These are phyloP conservation scores for Colletotrichum cordylinicola DNA, from an alignment of 2,329 filamentous ascomycete species.

Conservation along the genomic window DNA sequence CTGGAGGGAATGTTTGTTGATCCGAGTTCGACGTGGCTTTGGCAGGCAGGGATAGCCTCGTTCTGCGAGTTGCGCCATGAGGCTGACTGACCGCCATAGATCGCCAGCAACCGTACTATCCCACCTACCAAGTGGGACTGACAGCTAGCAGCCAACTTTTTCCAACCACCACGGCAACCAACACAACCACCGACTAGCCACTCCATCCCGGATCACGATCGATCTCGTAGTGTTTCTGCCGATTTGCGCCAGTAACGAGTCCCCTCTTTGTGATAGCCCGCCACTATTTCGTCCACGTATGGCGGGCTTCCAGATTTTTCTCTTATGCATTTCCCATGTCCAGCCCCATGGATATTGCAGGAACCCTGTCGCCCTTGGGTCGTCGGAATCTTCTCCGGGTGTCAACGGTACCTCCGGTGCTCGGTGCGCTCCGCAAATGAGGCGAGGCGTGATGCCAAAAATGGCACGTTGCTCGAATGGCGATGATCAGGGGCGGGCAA, in stretches of 20 bases:
- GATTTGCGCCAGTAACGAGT: neutral
- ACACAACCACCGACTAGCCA: neutral
- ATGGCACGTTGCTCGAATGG: neutral
- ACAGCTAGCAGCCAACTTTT: conserved; percentile 11
- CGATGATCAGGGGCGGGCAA: conserved; percentile 1
- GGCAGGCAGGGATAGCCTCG: conserved; percentile 26
- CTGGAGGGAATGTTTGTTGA: conserved; percentile 12
- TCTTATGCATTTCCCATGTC: neutral
- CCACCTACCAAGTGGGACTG: conserved; percentile 14
- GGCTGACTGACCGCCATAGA: conserved; percentile 26
- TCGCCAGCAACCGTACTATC: conserved; percentile 14
- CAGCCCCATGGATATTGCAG: neutral
- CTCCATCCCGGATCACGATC: neutral
- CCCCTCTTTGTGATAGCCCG: neutral
- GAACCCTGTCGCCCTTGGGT: neutral
- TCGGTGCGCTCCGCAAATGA: neutral
- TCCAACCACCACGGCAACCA: neutral
- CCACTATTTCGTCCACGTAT: conserved; percentile 5
- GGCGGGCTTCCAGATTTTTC: neutral
- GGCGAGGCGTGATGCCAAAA: neutral
- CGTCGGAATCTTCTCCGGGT: neutral
- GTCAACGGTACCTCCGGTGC: neutral
- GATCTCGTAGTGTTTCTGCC: neutral
- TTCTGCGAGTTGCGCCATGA: conserved; percentile 2
- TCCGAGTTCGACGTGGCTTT: conserved; percentile 17